Conservation (phyloP, 306 rosid genomes). For the Arachis hypogaea region DNA sequence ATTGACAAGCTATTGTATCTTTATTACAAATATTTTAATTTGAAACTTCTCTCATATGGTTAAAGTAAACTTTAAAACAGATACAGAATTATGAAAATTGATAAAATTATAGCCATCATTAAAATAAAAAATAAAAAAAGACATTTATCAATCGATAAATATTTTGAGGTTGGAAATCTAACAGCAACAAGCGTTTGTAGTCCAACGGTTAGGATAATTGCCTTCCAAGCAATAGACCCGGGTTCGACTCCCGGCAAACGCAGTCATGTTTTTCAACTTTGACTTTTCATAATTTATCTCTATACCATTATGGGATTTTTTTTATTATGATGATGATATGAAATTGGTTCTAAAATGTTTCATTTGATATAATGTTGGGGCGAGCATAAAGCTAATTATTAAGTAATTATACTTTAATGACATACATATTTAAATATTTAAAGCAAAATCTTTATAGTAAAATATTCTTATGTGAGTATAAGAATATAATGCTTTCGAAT, state of each 20-base stretch:
- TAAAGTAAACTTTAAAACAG: neutral
- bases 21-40: neutral
- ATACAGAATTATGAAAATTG: neutral
- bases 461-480: no score
- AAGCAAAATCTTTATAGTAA: no score
- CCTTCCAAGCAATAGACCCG: constrained; percentile 58
- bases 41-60: neutral
- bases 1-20: neutral
- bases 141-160: no score
- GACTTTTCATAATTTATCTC: neutral
- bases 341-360: no score
- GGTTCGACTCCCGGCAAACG: constrained; percentile 59
- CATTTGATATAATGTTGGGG: no score
- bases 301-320: neutral
- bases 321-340: neutral
- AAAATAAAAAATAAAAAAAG: neutral
- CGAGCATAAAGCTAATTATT: no score
- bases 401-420: no score
- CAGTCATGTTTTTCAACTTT: neutral
- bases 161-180: no score
- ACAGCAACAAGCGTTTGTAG: constrained; percentile 39
- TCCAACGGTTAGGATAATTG: constrained; percentile 57
- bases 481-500: no score
- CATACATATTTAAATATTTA: no score
- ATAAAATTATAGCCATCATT: neutral